Evolutionary conservation across 192 early-diverging fungal species (phyloP), one percentile per base, ranked within the genome.

Genomic region (Pilobolus umbonatus): DNA sequence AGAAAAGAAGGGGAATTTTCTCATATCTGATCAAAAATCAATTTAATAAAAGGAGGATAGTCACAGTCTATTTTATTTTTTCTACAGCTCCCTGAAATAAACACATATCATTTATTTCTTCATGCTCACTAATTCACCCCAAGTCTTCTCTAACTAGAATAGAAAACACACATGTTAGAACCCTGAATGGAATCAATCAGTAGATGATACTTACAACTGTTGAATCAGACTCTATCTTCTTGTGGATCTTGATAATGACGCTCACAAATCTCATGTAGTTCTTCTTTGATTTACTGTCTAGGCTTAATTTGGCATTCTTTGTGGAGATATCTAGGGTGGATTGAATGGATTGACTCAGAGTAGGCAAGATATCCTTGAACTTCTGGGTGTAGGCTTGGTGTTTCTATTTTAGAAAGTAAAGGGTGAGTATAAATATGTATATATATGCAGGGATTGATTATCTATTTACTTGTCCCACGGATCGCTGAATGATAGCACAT

Each of bases 401-500:
- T 31, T 57, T 55, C 50, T 62, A 58, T 17, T n/a, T n/a, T n/a
- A n/a, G n/a, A 45, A 57, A 3, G 45, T 31, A 5, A 22, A 45
- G 2, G 53, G 21, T 10, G 9, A 55, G n/a, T 24, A n/a, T 39
- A 38, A 17, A 55, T 39, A 49, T 26, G 12, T 42, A 17, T 42
- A 17, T 17, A 28, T 26, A 42, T 38, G 24, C 38, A 17, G 4
- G 35, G 7, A 35, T 9, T 1, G 26, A 7, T 9, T 3, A 39
- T 21, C 5, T 12, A 21, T 1, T 45, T 58, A 58, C 60, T 51
- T 62, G 57, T 49, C 62, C 69, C 15, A 67, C 62, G 24, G 64
- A 47, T 42, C 71, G 76, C 61, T 75, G 75, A 9, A 81, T 61
- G 1, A 78, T 49, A 12, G 60, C 57, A 10, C 64, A 57, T 8